These are phyloP conservation scores for Euclidium syriacum DNA, from an alignment of 345 rosid species.

Conservation along the genomic window DNA sequence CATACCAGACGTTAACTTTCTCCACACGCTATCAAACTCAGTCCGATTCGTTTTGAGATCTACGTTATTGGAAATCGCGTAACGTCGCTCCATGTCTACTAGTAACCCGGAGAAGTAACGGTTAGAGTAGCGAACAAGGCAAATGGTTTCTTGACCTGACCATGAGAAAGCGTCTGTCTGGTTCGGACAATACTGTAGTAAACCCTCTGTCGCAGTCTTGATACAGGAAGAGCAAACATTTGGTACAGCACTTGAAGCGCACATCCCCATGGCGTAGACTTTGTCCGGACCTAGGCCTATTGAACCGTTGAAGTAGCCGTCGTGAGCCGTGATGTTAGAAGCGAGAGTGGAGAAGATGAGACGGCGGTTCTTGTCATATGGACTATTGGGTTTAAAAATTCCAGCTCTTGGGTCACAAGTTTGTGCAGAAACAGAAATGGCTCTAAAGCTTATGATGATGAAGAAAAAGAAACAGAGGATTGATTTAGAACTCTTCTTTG, in stretches of 20 bases:
- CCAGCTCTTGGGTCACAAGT: not conserved
- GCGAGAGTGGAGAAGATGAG: constrained; percentile 13
- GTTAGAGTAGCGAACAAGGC: constrained; percentile 41
- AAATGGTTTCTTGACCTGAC: constrained; percentile 15
- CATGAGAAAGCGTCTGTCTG: constrained; percentile 34
- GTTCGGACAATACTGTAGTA: constrained; percentile 20
- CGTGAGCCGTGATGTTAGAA: constrained; percentile 1
- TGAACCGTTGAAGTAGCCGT: not conserved
- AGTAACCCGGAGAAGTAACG: constrained; percentile 9
- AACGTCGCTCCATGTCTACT: not conserved
- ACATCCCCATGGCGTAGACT: constrained; percentile 14
- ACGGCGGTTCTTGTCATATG: constrained; percentile 28
- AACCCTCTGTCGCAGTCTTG: not conserved
- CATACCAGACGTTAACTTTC: not conserved
- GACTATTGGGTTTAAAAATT: constrained; percentile 17
- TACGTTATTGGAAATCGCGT: not conserved
- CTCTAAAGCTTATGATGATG: constrained; percentile 1
- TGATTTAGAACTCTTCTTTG: not conserved
- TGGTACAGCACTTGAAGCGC: not conserved
- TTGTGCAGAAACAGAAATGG: constrained; percentile 12
- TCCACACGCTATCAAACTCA: constrained; percentile 15
- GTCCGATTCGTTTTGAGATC: not conserved
- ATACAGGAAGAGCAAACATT: constrained; percentile 28
- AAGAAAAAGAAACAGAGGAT: constrained; percentile 10
- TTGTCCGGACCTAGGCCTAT: not conserved